These are phyloP conservation scores for Fusarium xyrophilum DNA, from an alignment of 2,329 filamentous ascomycete species.

Conservation along the genomic window DNA sequence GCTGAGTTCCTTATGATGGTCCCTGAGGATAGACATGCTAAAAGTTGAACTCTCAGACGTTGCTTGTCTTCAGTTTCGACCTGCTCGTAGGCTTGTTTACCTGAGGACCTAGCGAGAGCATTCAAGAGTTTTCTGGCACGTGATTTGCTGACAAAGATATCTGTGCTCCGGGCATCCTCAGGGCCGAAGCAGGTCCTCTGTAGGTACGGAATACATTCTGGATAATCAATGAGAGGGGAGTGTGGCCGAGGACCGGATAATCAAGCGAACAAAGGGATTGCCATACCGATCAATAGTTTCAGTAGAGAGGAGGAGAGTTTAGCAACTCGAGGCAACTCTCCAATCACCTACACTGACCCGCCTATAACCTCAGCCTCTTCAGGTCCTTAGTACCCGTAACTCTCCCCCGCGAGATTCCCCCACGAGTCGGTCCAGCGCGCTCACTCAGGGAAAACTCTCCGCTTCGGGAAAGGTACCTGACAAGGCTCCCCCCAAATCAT, in stretches of 20 bases:
- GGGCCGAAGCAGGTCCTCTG: conserved; percentile 23
- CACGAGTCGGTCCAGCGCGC: conserved; percentile 29
- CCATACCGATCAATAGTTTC: not conserved
- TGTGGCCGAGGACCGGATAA: conserved; percentile 4
- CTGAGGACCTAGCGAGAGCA: not conserved
- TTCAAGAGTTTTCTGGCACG: not conserved
- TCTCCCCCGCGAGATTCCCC: conserved; percentile 26
- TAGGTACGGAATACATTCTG: conserved; percentile 34
- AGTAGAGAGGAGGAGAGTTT: not conserved
- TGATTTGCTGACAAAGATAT: conserved; percentile 32
- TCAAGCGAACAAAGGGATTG: not conserved
- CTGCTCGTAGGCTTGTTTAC: not conserved
- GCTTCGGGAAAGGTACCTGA: conserved; percentile 49
- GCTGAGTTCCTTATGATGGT: not conserved
- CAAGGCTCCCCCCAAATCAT: conserved; percentile 54
- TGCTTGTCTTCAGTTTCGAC: not conserved
- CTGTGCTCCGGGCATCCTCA: not conserved
- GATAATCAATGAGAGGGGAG: conserved; percentile 17
- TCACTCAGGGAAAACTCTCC: conserved; percentile 47
- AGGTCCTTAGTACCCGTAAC: conserved; percentile 35
- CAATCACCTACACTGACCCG: not conserved
- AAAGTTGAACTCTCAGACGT: not conserved
- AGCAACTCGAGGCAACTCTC: not conserved
- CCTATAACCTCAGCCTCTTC: conserved; percentile 20
- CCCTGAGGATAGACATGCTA: not conserved